Evolutionary conservation across 192 early-diverging fungal species (phyloP).

Genomic region (Phycomyces blakesleeanus): DNA sequence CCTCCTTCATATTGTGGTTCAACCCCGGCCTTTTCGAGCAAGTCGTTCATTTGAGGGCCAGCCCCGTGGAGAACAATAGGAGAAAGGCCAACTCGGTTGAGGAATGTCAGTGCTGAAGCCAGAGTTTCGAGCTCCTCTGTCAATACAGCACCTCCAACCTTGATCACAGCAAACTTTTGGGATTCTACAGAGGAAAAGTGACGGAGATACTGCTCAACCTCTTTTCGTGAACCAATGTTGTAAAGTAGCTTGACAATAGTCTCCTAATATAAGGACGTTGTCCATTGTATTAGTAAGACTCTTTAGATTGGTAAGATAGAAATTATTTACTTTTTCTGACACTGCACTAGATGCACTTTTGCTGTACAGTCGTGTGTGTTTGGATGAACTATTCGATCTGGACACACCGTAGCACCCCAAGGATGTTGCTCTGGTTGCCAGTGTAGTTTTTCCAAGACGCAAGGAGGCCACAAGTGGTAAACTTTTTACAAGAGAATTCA

Average conservation of each 20-base stretch:
- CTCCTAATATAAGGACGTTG: conserved; percentile 61
- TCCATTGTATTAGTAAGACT: no score
- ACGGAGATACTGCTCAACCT: conserved; percentile 96
- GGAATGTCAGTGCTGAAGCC: conserved; percentile 92
- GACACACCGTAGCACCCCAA: no score
- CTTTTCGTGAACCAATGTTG: conserved; percentile 98
- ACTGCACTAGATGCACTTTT: no score
- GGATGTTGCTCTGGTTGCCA: no score
- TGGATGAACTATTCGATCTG: no score
- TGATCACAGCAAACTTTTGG: conserved; percentile 99
- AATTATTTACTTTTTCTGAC: no score
- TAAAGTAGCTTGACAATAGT: conserved; percentile 87
- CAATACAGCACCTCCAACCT: conserved; percentile 93
- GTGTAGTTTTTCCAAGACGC: no score
- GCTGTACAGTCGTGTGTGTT: no score
- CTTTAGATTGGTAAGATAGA: no score
- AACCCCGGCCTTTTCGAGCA: conserved; percentile 87
- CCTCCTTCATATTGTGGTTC: conserved; percentile 94
- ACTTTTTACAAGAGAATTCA: no score
- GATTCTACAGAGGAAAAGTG: conserved; percentile 97
- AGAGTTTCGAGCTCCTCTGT: conserved; percentile 93
- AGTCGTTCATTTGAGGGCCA: conserved; percentile 91
- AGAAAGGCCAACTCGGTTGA: conserved; percentile 95
- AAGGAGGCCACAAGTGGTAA: no score
- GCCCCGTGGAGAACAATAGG: conserved; percentile 98